Conservation (phyloP, 75 land plant genomes). For the Isoetes taiwanensis region DNA sequence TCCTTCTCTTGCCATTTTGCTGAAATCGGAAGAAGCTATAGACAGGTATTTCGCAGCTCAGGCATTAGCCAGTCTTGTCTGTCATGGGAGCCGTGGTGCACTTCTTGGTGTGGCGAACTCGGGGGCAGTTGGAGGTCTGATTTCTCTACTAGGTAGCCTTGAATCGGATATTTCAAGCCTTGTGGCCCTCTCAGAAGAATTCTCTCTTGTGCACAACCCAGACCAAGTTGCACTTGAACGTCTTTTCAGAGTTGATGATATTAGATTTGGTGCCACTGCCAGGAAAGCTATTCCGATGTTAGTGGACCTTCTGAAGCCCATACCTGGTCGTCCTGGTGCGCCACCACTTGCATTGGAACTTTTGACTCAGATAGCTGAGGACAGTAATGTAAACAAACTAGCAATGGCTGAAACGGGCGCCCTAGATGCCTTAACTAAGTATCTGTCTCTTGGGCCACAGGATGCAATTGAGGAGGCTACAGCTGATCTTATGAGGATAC, state of each 20-base stretch:
- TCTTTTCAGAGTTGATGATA: slow-evolving; percentile 5
- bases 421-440: slow-evolving; percentile 1
- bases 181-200: background rate
- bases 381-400: background rate
- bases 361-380: background rate
- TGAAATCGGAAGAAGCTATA: background rate
- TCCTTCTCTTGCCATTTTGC: background rate
- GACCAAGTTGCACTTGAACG: slow-evolving; percentile 4
- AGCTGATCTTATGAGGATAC: slow-evolving; percentile 1
- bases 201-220: background rate
- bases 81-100: slow-evolving; percentile 4
- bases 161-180: background rate
- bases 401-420: background rate
- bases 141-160: background rate
- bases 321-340: background rate
- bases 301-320: background rate
- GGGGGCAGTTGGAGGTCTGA: background rate
- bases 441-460: slow-evolving; percentile 5
- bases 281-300: background rate
- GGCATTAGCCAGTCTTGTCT: background rate
- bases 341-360: background rate
- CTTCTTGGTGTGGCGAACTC: slow-evolving; percentile 2
- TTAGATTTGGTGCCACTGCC: background rate
- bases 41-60: slow-evolving; percentile 7
- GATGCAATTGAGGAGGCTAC: background rate